Conservation (phyloP, 805 yeast genomes). For the Pichia scutulata region DNA sequence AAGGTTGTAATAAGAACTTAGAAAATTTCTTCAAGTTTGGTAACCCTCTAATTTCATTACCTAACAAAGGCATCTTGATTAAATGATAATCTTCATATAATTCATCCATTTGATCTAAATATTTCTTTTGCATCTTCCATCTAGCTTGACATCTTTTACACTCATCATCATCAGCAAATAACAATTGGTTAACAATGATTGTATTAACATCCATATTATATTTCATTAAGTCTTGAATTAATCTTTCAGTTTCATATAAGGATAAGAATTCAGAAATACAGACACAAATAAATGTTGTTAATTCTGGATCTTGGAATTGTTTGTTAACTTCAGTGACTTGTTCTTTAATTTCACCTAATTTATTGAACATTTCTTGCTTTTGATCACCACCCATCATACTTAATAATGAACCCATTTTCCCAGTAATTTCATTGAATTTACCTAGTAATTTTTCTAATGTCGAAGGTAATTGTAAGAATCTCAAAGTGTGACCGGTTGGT, state of each 20-base stretch:
- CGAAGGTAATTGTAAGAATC: slow-evolving; percentile 91
- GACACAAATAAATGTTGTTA: slow-evolving; percentile 93
- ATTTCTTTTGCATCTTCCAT: slow-evolving; percentile 93
- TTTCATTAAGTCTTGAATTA: slow-evolving; percentile 91
- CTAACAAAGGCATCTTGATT: slow-evolving; percentile 91
- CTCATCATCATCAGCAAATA: slow-evolving; percentile 74
- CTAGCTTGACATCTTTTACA: slow-evolving; percentile 91
- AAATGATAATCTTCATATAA: slow-evolving; percentile 95
- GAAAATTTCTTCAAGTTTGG: slow-evolving; percentile 80
- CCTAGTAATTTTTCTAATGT: slow-evolving; percentile 82
- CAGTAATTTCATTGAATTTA: slow-evolving; percentile 79
- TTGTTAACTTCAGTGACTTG: slow-evolving; percentile 83
- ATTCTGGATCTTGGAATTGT: slow-evolving; percentile 92
- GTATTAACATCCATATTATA: slow-evolving; percentile 96
- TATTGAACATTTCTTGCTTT: slow-evolving; percentile 64
- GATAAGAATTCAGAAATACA: slow-evolving; percentile 97
- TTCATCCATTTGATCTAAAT: slow-evolving; percentile 91
- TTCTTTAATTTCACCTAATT: slow-evolving; percentile 71
- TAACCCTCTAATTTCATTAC: slow-evolving; percentile 91
- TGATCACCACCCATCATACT: slow-evolving; percentile 64
- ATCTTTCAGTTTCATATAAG: slow-evolving; percentile 92
- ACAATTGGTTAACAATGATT: slow-evolving; percentile 88
- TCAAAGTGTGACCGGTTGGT: slow-evolving; percentile 96
- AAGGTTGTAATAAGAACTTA: slow-evolving; percentile 68
- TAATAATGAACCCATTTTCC: slow-evolving; percentile 86